Evolutionary conservation across 208 protist genomes (phyloP), one percentile per base, ranked within the genome.

Genomic region (Endotrypanum monterogeii): DNA sequence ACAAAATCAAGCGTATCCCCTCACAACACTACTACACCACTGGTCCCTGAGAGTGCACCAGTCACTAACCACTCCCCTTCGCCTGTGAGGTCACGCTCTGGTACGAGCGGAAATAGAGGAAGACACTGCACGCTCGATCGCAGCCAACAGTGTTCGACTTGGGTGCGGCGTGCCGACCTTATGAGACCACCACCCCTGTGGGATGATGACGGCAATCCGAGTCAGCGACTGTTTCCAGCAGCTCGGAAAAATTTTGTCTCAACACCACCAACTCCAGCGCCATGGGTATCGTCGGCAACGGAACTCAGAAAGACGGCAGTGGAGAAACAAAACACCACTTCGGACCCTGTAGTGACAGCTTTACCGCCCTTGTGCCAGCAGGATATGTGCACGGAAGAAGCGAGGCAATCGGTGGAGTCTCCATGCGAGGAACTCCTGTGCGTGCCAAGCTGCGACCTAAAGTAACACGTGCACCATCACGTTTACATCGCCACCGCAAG

Each of bases 91-190:
- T 5, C 44, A 48, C 44, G 44, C 44, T 11, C 12, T 48, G 44
- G 44, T 11, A 11, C 5, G 44, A 48, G 44, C 30, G 44, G 62
- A 3, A 67, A 72, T 46, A 41, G 52, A 2, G 76, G 35, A 2
- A 75, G 76, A 16, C 35, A 41, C 16, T 39, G 57, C 32, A 68
- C 70, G 37, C 48, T 63, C 20, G 48, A 28, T 41, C 71, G 78
- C 54, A 76, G 62, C 44, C 48, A 14, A 11, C 71, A 74, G 69
- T 74, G 46, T 44, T 69, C 56, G 8, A 66, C 58, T 61, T 67
- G 78, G 46, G 62, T 74, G 7, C 79, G 79, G n/a, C 66, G 69
- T 25, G 73, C 79, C 1, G 79, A 83, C 55, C 69, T 63, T 39
- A 61, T 44, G 48, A 74, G 79, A 5, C 79, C 73, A 18, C 79